phyloP scores from a whole-genome alignment of 2,329 filamentous ascomycete genomes.

The Sclerotiophoma versabilis region DNA sequence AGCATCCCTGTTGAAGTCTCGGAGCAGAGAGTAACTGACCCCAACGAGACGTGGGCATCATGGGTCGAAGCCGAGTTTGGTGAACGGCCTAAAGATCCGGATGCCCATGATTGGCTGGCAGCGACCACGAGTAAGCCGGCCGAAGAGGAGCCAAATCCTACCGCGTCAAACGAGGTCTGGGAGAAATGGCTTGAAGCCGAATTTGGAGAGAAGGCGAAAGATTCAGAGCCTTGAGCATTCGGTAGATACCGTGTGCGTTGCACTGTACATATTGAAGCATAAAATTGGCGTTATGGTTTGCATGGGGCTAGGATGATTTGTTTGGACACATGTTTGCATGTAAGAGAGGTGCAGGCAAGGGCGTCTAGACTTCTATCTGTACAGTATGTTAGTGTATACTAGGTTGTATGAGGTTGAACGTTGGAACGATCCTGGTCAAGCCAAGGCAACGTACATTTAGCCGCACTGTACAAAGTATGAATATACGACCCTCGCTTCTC shows the following conservation, averaged over 20 bases:
- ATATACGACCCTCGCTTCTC: slow-evolving; percentile 10
- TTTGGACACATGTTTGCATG: neutral
- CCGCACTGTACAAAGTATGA: slow-evolving; percentile 10
- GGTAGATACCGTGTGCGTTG: neutral
- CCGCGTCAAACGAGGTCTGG: slow-evolving; percentile 6
- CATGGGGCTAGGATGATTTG: neutral
- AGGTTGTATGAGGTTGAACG: neutral
- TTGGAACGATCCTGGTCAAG: neutral
- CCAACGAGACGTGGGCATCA: slow-evolving; percentile 32
- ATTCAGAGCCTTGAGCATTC: neutral
- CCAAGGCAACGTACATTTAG: slow-evolving; percentile 8
- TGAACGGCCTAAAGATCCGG: slow-evolving; percentile 29
- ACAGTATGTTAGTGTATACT: slow-evolving; percentile 8
- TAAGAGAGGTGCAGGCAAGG: neutral
- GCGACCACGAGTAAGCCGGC: neutral
- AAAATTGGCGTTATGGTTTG: slow-evolving; percentile 15
- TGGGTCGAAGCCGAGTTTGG: slow-evolving; percentile 42
- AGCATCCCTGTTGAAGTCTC: neutral
- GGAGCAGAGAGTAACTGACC: slow-evolving; percentile 8
- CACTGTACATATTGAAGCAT: slow-evolving; percentile 5
- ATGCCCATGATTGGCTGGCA: slow-evolving; percentile 20
- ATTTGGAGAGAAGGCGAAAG: slow-evolving; percentile 7
- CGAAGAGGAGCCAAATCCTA: neutral
- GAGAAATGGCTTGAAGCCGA: slow-evolving; percentile 15
- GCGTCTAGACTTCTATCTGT: neutral